A percentile compares a stretch with the other conserved stretches of the same genome.
Conservation (phyloP, 1,284 basidiomycete species). For the Farysia itapuensis region DNA sequence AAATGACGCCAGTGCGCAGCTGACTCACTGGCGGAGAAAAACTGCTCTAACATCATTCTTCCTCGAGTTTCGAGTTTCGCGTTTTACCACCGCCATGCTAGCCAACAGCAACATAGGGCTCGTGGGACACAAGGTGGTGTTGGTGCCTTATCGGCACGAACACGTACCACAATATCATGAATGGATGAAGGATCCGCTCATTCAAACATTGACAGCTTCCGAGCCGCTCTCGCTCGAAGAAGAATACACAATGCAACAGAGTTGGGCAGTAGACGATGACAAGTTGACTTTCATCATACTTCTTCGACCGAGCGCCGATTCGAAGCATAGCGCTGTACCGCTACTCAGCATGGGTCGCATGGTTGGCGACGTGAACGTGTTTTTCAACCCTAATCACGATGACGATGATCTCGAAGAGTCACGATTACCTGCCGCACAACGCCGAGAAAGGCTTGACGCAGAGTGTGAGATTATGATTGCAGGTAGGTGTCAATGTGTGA, state of each 20-base stretch:
- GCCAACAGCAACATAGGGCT: constrained; percentile 73
- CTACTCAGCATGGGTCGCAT: constrained; percentile 63
- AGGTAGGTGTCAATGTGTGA: too few species aligned
- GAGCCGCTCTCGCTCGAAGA: constrained; percentile 79
- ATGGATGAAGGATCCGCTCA: constrained; percentile 82
- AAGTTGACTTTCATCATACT: constrained; percentile 92
- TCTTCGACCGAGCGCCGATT: constrained; percentile 32
- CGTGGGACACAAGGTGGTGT: constrained; percentile 68
- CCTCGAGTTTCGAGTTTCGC: too few species aligned
- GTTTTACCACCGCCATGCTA: too few species aligned
- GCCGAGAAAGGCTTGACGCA: too few species aligned
- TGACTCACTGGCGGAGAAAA: too few species aligned
- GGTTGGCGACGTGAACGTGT: constrained; percentile 91
- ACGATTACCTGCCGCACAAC: too few species aligned
- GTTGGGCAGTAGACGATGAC: constrained; percentile 85
- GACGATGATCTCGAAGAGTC: constrained; percentile 18
- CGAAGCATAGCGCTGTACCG: constrained; percentile 32
- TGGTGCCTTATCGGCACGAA: constrained; percentile 69
- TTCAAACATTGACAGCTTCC: constrained; percentile 80
- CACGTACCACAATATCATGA: constrained; percentile 68
- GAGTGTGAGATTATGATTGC: constrained; percentile 85
- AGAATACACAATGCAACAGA: constrained; percentile 87
- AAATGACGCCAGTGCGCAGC: too few species aligned
- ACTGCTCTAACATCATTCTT: too few species aligned
- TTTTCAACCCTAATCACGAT: constrained; percentile 63